phyloP scores from a whole-genome alignment of 257 asterid species.

The Solanum okadae region DNA sequence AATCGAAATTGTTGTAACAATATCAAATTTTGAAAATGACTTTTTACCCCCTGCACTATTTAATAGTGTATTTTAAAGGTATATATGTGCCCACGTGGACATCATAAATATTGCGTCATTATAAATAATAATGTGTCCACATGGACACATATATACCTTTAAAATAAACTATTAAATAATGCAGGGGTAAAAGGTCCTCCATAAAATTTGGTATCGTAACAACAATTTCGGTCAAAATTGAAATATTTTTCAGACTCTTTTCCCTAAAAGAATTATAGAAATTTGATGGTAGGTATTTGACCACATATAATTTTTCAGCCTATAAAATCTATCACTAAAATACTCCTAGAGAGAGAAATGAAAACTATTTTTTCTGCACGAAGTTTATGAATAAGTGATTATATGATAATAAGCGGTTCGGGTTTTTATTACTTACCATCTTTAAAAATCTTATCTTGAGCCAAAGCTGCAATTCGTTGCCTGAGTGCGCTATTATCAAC shows the following conservation, averaged over 20 bases:
- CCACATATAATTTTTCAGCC: not conserved
- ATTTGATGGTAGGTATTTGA: not conserved
- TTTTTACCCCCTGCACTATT: too few species aligned
- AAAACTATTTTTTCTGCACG: not conserved
- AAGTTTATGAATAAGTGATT: not conserved
- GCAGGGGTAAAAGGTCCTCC: too few species aligned
- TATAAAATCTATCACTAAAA: not conserved
- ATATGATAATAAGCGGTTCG: not conserved
- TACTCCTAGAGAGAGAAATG: not conserved
- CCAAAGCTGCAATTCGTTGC: constrained; percentile 91
- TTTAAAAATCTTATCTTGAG: constrained; percentile 89
- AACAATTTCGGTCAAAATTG: accelerated
- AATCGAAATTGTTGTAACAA: too few species aligned
- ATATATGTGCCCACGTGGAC: too few species aligned
- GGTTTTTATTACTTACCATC: constrained; percentile 52
- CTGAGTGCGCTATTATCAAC: constrained; percentile 85
- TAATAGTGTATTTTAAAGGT: too few species aligned
- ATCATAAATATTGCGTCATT: too few species aligned
- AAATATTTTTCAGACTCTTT: accelerated
- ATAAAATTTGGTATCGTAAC: too few species aligned
- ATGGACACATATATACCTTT: too few species aligned
- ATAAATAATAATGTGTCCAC: too few species aligned
- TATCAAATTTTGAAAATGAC: too few species aligned
- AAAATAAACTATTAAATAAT: too few species aligned
- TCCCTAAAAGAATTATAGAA: not conserved